Base-by-base conservation (phyloP, 305 asterid species). In the Rubia occidens region DNA sequence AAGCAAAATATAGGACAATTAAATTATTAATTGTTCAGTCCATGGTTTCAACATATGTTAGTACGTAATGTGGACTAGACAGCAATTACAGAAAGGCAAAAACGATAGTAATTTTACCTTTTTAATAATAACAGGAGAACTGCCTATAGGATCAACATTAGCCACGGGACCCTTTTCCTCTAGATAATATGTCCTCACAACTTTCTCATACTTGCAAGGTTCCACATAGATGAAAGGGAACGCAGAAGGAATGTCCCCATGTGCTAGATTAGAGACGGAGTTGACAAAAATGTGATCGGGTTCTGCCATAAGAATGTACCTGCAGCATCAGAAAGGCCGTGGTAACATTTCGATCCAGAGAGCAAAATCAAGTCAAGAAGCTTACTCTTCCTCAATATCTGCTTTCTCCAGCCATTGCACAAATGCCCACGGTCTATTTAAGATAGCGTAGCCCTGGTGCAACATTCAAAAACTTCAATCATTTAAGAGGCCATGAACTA, bases 341-440 rank as follows among this genome's bases (percentile, higher is more conserved):
- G 77, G 70, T 26, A 63, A 32, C 64, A 72, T 61, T 60, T 32
- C 61, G 29, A 26, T 17, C 32, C 63, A 75, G 7, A 72, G 67
- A 77, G 10, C 75, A 10, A 8, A 73, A 78, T 76, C 76, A 65
- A 81, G 76, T 67, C 64, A 24, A 78, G 80, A 81, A 71, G 81
- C 95, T 76, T 87, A 94, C 99, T 94, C 97, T 82, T 94, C 99
- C 73, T 89, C 96, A 67, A 94, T 88, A 37, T 75, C 73, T 80
- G 96, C 91, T 80, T 89, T 88, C 77, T 92, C 95, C 77, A 92
- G 86, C 96, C 96, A 92, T 80, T 92, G 98, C 66, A 92, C 98
- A 76, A 92, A 92, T 18, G 98, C 96, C 98, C 98, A 92, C 1
- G 98, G 98, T 81, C 98, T 83, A 77, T 92, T 92, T 64, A 92